phyloP scores from a whole-genome alignment of 257 asterid genomes.

The Fraxinus pennsylvanica region DNA sequence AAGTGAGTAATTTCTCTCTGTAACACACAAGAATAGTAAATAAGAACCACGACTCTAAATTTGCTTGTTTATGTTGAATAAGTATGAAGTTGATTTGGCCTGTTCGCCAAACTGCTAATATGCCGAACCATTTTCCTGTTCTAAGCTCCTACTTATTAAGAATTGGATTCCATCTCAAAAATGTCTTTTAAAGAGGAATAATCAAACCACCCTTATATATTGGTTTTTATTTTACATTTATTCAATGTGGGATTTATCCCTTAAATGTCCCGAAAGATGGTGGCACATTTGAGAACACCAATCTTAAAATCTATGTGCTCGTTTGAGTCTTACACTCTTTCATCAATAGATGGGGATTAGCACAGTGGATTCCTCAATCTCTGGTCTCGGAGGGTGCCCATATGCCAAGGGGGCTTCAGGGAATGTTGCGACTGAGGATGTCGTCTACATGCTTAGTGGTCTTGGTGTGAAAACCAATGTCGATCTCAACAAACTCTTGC shows the following conservation, averaged over 20 bases:
- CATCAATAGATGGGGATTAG: slow-evolving; percentile 86
- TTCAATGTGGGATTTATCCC: no score
- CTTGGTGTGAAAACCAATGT: slow-evolving; percentile 68
- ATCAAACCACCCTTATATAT: no score
- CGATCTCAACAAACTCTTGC: slow-evolving; percentile 66
- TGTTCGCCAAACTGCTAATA: neutral
- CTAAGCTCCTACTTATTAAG: neutral
- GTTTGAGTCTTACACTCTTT: neutral
- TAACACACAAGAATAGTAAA: neutral
- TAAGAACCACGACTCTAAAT: neutral
- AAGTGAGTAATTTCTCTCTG: slow-evolving; percentile 50
- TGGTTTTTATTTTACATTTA: no score
- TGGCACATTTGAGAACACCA: no score
- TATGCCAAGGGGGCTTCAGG: slow-evolving; percentile 95
- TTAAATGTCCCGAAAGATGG: neutral
- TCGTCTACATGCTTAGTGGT: slow-evolving; percentile 83
- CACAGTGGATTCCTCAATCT: slow-evolving; percentile 81
- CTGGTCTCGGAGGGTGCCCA: slow-evolving; percentile 93
- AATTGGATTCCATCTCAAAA: no score
- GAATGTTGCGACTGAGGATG: slow-evolving; percentile 93
- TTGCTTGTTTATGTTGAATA: neutral
- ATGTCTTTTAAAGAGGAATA: no score
- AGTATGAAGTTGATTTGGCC: neutral
- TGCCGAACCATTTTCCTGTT: neutral
- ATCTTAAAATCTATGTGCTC: no score